Percentiles rank a stretch among this genome's conserved stretches.
phyloP scores from a whole-genome alignment of 108 stramenopile species.

The Phaeodactylum tricornutum region DNA sequence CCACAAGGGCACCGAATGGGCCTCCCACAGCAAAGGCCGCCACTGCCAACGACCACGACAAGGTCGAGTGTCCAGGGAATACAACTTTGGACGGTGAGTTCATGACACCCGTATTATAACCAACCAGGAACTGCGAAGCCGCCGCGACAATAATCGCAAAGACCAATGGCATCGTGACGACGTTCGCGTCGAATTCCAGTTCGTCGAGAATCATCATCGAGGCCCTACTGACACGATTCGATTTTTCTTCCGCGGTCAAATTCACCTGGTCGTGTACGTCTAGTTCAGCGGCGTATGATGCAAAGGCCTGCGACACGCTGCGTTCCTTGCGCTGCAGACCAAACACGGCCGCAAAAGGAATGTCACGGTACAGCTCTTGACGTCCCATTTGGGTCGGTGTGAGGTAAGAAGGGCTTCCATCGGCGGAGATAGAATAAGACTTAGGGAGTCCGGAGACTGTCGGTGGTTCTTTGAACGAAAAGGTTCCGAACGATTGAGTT shows the following conservation, averaged over 20 bases:
- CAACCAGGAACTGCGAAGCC: slow-evolving; percentile 66
- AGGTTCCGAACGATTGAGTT: slow-evolving; percentile 29
- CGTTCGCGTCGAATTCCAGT: slow-evolving; percentile 66
- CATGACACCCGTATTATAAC: slow-evolving; percentile 62
- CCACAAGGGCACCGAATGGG: slow-evolving; percentile 63
- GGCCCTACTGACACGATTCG: slow-evolving; percentile 34
- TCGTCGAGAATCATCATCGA: slow-evolving; percentile 76
- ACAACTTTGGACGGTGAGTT: slow-evolving; percentile 75
- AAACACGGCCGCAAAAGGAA: slow-evolving; percentile 76
- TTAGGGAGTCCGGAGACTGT: slow-evolving; percentile 33
- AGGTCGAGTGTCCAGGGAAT: slow-evolving; percentile 73
- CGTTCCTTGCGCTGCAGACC: slow-evolving; percentile 71
- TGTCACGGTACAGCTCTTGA: slow-evolving; percentile 67
- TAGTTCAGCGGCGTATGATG: slow-evolving; percentile 70
- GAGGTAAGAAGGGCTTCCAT: slow-evolving; percentile 37
- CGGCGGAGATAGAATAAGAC: slow-evolving; percentile 53
- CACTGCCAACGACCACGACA: slow-evolving; percentile 74
- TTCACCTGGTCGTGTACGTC: slow-evolving; percentile 29
- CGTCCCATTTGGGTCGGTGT: slow-evolving; percentile 74
- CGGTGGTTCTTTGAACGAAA: slow-evolving; percentile 21
- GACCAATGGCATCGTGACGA: slow-evolving; percentile 74
- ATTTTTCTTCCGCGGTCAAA: slow-evolving; percentile 30
- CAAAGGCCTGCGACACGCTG: slow-evolving; percentile 50
- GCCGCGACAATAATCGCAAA: slow-evolving; percentile 69
- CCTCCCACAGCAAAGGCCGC: slow-evolving; percentile 76